Conservation (phyloP, 1,139 yeast species). For the Pichia sp. region DNA sequence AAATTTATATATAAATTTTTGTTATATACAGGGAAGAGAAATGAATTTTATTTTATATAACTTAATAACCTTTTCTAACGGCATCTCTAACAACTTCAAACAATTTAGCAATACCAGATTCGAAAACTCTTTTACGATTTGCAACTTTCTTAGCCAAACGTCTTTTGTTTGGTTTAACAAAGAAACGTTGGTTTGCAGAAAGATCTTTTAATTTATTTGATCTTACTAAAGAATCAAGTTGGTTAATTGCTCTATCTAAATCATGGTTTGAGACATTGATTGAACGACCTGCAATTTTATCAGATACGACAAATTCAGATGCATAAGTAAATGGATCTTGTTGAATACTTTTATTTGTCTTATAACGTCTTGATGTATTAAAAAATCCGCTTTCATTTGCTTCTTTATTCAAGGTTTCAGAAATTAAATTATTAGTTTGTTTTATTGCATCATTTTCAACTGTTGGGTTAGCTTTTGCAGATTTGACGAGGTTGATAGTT, state of each 20-base stretch:
- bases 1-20: background rate
- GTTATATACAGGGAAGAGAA: too few species aligned
- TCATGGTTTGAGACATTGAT: conserved; percentile 32
- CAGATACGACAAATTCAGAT: conserved; percentile 31
- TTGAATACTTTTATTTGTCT: background rate
- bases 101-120: conserved; percentile 41
- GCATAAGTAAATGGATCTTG: conserved; percentile 27
- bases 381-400: background rate
- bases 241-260: conserved; percentile 32
- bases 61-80: conserved; percentile 46
- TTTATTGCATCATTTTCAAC: background rate
- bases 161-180: conserved; percentile 43
- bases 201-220: conserved; percentile 35
- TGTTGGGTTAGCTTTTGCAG: conserved; percentile 2
- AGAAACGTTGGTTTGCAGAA: conserved; percentile 36
- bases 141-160: conserved; percentile 37
- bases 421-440: conserved; percentile 3
- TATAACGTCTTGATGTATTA: background rate
- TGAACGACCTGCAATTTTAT: conserved; percentile 43
- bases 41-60: background rate
- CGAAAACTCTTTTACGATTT: conserved; percentile 42
- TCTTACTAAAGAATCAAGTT: conserved; percentile 31
- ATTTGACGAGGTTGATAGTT: conserved; percentile 3
- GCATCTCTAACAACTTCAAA: conserved; percentile 44
- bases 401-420: conserved; percentile 1